Conservation (phyloP, 75 land plant species). For the Ceratopteris richardii region DNA sequence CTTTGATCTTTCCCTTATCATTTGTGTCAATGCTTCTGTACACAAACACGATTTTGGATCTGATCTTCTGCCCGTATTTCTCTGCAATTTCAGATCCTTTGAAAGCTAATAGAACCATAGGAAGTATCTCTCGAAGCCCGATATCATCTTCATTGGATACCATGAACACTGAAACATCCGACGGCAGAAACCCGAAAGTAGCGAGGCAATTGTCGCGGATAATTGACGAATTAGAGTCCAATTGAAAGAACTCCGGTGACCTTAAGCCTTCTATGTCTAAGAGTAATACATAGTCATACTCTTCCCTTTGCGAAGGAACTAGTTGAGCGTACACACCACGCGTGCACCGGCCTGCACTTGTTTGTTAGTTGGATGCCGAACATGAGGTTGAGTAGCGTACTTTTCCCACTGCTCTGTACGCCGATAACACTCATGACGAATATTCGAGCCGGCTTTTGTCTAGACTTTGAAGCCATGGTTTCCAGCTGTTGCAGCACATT, state of each 20-base stretch:
- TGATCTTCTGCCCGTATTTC: background rate
- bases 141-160: background rate
- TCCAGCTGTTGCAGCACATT: slow-evolving; percentile 11
- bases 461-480: background rate
- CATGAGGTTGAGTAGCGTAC: slow-evolving; percentile 6
- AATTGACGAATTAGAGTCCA: background rate
- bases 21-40: slow-evolving; percentile 11
- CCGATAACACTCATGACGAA: slow-evolving; percentile 18
- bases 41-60: background rate
- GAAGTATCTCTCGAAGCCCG: background rate
- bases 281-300: slow-evolving; percentile 7
- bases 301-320: background rate
- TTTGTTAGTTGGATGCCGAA: slow-evolving; percentile 12
- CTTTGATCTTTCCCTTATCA: background rate
- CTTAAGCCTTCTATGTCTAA: slow-evolving; percentile 15
- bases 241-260: slow-evolving; percentile 12
- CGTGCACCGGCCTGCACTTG: slow-evolving; percentile 9
- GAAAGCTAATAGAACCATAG: slow-evolving; percentile 15
- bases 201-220: slow-evolving; percentile 10
- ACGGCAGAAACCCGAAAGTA: slow-evolving; percentile 12
- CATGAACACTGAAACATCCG: slow-evolving; percentile 3
- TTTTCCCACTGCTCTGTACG: slow-evolving; percentile 18
- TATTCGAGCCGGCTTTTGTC: background rate
- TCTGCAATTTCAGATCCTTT: slow-evolving; percentile 7
- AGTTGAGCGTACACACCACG: slow-evolving; percentile 10